These are phyloP conservation scores for Cryptococcus hybrid DNA, from an alignment of 1,284 basidiomycete genomes.

Conservation along the genomic window DNA sequence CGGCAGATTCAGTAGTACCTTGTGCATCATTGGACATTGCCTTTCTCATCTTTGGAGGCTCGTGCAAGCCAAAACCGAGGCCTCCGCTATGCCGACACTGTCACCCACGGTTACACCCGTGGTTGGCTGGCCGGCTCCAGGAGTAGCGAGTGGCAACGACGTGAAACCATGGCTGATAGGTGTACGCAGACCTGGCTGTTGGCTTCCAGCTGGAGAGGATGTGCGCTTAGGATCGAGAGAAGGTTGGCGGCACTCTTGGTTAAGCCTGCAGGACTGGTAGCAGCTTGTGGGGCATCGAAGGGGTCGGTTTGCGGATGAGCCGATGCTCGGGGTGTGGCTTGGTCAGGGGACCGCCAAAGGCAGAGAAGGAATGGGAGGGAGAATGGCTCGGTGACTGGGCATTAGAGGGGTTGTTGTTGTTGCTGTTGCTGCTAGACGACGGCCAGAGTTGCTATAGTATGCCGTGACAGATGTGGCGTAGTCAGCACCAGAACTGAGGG, in stretches of 20 bases:
- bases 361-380: conserved; percentile 37
- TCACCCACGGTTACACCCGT: conserved; percentile 48
- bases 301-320: conserved; percentile 59
- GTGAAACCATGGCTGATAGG: conserved; percentile 45
- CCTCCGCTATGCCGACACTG: conserved; percentile 32
- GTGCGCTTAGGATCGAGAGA: conserved; percentile 42
- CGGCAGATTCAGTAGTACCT: neutral
- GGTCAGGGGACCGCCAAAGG: conserved; percentile 56
- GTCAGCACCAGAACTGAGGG: conserved; percentile 1
- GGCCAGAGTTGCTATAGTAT: conserved; percentile 42
- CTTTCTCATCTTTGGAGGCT: conserved; percentile 50
- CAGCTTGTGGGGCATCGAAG: conserved; percentile 56
- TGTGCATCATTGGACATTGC: conserved; percentile 27
- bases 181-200: conserved; percentile 45
- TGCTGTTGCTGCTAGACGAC: conserved; percentile 22
- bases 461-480: neutral
- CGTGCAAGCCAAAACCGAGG: conserved; percentile 48
- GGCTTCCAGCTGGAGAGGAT: conserved; percentile 22
- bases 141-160: conserved; percentile 45
- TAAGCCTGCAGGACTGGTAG: conserved; percentile 18
- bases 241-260: conserved; percentile 28
- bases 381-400: conserved; percentile 27
- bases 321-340: conserved; percentile 67
- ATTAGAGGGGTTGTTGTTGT: conserved; percentile 32
- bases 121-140: conserved; percentile 45